These are phyloP conservation scores for Zarea fungicola DNA, from an alignment of 2,329 filamentous ascomycete species.

Conservation along the genomic window DNA sequence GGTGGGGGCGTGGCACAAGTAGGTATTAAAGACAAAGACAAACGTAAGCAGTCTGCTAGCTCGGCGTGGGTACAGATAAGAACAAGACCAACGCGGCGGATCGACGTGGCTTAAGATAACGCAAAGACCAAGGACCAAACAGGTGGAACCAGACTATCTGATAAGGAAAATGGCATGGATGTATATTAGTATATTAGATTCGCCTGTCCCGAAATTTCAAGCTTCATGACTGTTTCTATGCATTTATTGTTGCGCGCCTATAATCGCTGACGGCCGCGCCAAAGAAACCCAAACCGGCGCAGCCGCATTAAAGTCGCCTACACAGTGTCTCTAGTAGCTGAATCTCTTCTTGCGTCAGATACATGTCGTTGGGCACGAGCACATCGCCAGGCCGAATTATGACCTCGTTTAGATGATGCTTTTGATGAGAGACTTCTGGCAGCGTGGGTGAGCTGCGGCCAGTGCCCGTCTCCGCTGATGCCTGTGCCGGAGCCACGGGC, in stretches of 20 bases:
- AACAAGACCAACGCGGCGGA: background rate
- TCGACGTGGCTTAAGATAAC: slow-evolving; percentile 2
- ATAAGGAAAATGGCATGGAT: slow-evolving; percentile 1
- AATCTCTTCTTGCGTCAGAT: slow-evolving; percentile 33
- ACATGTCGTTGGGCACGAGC: slow-evolving; percentile 30
- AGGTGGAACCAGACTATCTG: background rate
- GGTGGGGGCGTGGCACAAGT: too few relatives aligned
- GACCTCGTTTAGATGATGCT: slow-evolving; percentile 22
- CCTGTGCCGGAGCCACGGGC: too few relatives aligned
- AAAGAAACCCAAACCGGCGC: too few relatives aligned
- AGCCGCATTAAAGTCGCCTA: slow-evolving; percentile 23
- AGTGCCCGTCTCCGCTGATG: slow-evolving; percentile 9
- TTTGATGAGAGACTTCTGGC: slow-evolving; percentile 6
- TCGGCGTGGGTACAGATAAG: background rate
- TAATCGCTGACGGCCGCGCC: too few relatives aligned
- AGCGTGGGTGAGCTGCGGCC: background rate
- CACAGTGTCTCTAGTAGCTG: slow-evolving; percentile 31
- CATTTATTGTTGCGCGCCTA: too few relatives aligned
- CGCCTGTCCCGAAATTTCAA: background rate
- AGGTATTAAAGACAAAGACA: too few relatives aligned
- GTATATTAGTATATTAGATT: slow-evolving; percentile 3
- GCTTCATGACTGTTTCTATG: background rate
- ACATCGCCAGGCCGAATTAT: slow-evolving; percentile 32
- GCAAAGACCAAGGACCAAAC: background rate
- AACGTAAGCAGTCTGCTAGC: too few relatives aligned